Evolutionary conservation across 169 alveolate genomes (phyloP), one percentile per base, ranked within the genome.

Genomic region (Eimeria mitis): DNA sequence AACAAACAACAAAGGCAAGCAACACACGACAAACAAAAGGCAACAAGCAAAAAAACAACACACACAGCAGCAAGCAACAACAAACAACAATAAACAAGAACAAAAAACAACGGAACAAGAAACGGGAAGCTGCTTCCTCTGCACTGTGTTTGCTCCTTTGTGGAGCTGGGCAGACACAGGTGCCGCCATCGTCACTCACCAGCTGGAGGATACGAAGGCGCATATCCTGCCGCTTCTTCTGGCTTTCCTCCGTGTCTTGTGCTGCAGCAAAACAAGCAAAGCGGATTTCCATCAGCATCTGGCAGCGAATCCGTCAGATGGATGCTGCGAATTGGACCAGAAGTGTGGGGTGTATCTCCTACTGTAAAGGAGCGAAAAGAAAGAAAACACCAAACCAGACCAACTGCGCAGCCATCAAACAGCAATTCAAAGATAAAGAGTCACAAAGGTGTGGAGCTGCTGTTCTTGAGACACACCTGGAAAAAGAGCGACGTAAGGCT

Each of bases 401-500:
- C 79, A 37, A 28, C 28, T 0, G 49, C 37, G n/a, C 52, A 37
- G n/a, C 13, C 79, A 70, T 34, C 79, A 37, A 34, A n/a, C 79
- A 31, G 79, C n/a, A 70, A 34, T 8, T 9, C n/a, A 70, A 14
- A 7, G 79, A 34, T 28, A 11, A 70, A 37, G 1, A 28, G 25
- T 47, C 49, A 8, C 21, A 31, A 70, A 70, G 47, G 79, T 8
- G 78, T 14, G 78, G 28, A 68, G 25, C 78, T 68, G 21, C 28
- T 40, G 13, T 14, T 47, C 56, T 44, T 28, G 71, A 40, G 81
- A 68, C 88, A 52, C 84, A 59, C 89, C 75, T 13, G 95, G 95
- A n/a, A 91, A 91, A 9, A 91, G 95, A 21, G 95, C 95, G 54
- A 91, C 63, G 71, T 91, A 91, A 71, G 95, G 95, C 73, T 76